These are phyloP conservation scores for Chrysochromulina tobinii DNA, from an alignment of 78 protist species.

Conservation along the genomic window DNA sequence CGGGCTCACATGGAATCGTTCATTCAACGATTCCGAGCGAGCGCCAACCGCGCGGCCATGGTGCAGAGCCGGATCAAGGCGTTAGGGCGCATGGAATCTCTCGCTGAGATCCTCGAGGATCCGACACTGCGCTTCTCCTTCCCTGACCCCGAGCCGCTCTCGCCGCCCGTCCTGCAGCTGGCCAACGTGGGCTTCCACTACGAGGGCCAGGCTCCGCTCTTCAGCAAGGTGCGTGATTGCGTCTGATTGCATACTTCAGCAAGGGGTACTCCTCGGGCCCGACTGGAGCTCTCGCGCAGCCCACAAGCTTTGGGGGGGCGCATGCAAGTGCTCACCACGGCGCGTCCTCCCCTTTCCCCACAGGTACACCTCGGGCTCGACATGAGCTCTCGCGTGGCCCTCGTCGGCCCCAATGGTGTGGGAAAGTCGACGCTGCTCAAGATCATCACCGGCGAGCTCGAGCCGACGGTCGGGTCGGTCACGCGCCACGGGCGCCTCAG, in stretches of 20 bases:
- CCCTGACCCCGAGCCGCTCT: slow-evolving; percentile 74
- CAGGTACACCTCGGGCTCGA: slow-evolving; percentile 79
- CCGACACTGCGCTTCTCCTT: slow-evolving; percentile 63
- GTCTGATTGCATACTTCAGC: no score
- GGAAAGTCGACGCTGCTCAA: slow-evolving; percentile 90
- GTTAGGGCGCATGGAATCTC: not conserved
- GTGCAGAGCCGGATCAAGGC: slow-evolving; percentile 82
- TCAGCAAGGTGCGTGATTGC: slow-evolving; percentile 2
- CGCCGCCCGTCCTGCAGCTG: slow-evolving; percentile 84
- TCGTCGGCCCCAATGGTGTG: slow-evolving; percentile 97
- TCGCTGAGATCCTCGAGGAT: slow-evolving; percentile 67
- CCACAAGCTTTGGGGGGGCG: no score
- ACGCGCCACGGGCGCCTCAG: slow-evolving; percentile 58
- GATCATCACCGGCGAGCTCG: slow-evolving; percentile 81
- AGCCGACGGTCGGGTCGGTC: slow-evolving; percentile 57
- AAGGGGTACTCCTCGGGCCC: no score
- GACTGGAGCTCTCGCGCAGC: no score
- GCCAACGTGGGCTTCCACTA: slow-evolving; percentile 78
- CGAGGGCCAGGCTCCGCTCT: slow-evolving; percentile 34
- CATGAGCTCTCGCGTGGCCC: slow-evolving; percentile 79
- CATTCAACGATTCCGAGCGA: slow-evolving; percentile 79
- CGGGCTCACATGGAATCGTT: slow-evolving; percentile 62
- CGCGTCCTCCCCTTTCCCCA: slow-evolving; percentile 67
- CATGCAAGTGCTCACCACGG: no score
- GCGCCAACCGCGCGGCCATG: slow-evolving; percentile 83